Conservation (phyloP, 495 filamentous ascomycete species). For the Penicillium simplicissimum region DNA sequence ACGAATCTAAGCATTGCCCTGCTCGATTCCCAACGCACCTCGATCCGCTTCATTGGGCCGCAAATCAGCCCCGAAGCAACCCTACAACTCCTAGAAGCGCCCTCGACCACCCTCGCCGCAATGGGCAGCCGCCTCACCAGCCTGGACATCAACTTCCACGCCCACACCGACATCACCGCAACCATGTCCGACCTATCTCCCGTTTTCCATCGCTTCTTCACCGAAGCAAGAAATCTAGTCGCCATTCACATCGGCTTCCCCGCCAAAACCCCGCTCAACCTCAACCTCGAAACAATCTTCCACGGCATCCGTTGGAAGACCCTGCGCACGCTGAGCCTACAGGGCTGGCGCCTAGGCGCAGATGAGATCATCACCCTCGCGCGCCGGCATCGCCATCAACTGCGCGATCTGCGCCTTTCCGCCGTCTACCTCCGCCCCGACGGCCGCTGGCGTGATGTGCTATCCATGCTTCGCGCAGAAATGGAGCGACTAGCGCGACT, state of each 20-base stretch:
- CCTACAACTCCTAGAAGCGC: slow-evolving; percentile 47
- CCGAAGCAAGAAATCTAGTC: slow-evolving; percentile 58
- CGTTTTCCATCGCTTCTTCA: slow-evolving; percentile 58
- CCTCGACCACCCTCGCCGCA: slow-evolving; percentile 47
- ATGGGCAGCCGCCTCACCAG: slow-evolving; percentile 59
- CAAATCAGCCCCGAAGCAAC: slow-evolving; percentile 64
- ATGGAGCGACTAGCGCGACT: slow-evolving; percentile 62
- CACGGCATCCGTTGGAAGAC: slow-evolving; percentile 62
- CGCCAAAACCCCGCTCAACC: slow-evolving; percentile 53
- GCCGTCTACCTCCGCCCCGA: slow-evolving; percentile 60
- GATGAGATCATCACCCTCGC: slow-evolving; percentile 60
- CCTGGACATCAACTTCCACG: slow-evolving; percentile 60
- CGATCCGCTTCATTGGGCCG: slow-evolving; percentile 61
- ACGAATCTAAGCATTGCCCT: slow-evolving; percentile 59
- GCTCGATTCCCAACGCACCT: slow-evolving; percentile 53
- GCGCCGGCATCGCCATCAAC: slow-evolving; percentile 54
- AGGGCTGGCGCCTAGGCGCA: slow-evolving; percentile 61
- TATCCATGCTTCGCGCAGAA: slow-evolving; percentile 55
- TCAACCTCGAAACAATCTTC: slow-evolving; percentile 61
- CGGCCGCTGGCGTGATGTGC: slow-evolving; percentile 61
- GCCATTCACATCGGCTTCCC: slow-evolving; percentile 69
- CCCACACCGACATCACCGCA: slow-evolving; percentile 53
- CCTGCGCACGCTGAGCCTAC: slow-evolving; percentile 63
- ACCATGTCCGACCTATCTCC: slow-evolving; percentile 56
- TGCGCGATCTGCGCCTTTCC: slow-evolving; percentile 59